phyloP scores from a whole-genome alignment of 371 early-diverging fungal genomes.

The Phascolomyces articulosus region DNA sequence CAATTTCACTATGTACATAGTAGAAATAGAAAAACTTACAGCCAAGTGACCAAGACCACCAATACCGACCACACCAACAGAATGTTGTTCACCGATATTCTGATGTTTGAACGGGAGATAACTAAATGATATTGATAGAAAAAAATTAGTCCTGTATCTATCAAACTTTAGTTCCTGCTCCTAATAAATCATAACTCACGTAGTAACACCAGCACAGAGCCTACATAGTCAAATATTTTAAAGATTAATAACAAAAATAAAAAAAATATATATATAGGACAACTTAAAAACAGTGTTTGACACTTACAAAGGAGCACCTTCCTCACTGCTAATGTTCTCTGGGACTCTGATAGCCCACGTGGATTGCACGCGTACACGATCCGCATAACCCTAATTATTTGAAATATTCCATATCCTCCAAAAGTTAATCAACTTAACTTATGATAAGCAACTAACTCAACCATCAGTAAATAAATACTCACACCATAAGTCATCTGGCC shows the following conservation, averaged over 20 bases:
- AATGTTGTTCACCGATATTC: constrained; percentile 44
- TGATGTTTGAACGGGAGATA: constrained; percentile 59
- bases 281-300: constrained; percentile 6
- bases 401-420: too few species aligned
- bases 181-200: constrained; percentile 21
- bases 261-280: neutral
- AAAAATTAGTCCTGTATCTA: neutral
- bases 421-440: neutral
- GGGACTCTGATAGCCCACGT: constrained; percentile 59
- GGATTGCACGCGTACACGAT: constrained; percentile 45
- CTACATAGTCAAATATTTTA: too few species aligned
- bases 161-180: too few species aligned
- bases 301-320: constrained; percentile 51
- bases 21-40: constrained; percentile 15
- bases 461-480: constrained; percentile 5
- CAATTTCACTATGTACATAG: neutral
- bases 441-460: neutral
- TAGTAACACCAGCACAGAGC: constrained; percentile 77
- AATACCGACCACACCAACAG: constrained; percentile 73
- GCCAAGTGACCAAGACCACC: constrained; percentile 81
- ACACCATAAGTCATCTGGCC: constrained; percentile 51
- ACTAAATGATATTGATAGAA: constrained; percentile 3
- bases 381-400: constrained; percentile 31
- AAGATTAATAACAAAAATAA: neutral
- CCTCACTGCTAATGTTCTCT: constrained; percentile 41